phyloP scores from a whole-genome alignment of 2,329 filamentous ascomycete genomes.

The Fusarium nisikadoi region DNA sequence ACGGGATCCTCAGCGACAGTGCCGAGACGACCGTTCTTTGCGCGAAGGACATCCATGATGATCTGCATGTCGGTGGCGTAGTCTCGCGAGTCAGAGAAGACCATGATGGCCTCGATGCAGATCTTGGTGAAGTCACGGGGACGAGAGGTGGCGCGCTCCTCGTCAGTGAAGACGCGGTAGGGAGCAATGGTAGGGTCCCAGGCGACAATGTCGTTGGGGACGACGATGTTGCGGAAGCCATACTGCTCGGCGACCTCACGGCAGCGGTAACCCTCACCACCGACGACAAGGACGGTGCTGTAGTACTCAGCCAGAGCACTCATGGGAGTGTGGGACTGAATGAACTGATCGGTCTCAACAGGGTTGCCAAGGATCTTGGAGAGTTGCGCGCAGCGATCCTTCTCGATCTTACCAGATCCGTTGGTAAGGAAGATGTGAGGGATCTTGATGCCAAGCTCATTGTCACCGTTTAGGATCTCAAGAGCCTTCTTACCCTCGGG shows the following conservation, averaged over 20 bases:
- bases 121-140: constrained; percentile 79
- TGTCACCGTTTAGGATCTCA: constrained; percentile 74
- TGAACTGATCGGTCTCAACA: constrained; percentile 65
- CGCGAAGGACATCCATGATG: constrained; percentile 81
- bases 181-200: constrained; percentile 82
- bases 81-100: constrained; percentile 92
- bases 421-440: constrained; percentile 95
- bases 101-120: constrained; percentile 86
- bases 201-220: constrained; percentile 80
- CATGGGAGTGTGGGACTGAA: constrained; percentile 84
- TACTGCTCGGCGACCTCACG: constrained; percentile 64
- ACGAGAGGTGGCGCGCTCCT: constrained; percentile 72
- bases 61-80: constrained; percentile 89
- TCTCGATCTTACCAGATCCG: constrained; percentile 90
- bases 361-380: constrained; percentile 55
- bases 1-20: constrained; percentile 60
- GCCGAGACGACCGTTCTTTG: constrained; percentile 78
- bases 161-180: constrained; percentile 73
- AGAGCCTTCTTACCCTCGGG: constrained; percentile 80
- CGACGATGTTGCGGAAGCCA: constrained; percentile 83
- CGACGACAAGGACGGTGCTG: constrained; percentile 78
- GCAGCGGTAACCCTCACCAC: constrained; percentile 79
- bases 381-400: constrained; percentile 83
- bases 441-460: constrained; percentile 81
- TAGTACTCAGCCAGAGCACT: constrained; percentile 80